Evolutionary conservation across 768 basidiomycete genomes (phyloP).

Genomic region (Trametes cingulata): DNA sequence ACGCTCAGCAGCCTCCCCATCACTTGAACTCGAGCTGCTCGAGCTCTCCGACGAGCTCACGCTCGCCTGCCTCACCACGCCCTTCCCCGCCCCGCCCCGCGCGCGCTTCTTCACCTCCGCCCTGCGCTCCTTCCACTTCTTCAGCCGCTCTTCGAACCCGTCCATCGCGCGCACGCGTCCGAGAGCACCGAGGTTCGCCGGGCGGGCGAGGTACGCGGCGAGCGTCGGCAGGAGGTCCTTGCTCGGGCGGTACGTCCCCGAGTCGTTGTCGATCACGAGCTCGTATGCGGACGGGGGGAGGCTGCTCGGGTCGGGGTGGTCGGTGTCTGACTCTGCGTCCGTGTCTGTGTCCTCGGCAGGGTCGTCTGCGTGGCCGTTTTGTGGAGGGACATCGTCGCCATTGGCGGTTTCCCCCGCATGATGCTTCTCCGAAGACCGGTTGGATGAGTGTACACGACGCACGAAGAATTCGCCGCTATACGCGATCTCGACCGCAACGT

Average conservation of each 20-base stretch:
- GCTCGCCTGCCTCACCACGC: constrained; percentile 15
- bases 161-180: constrained; percentile 39
- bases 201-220: constrained; percentile 36
- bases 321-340: not conserved
- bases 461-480: constrained; percentile 46
- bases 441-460: constrained; percentile 25
- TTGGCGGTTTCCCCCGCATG: not conserved
- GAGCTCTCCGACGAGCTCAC: constrained; percentile 13
- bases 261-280: constrained; percentile 50
- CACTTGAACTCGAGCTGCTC: constrained; percentile 18
- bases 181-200: constrained; percentile 39
- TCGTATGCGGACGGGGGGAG: constrained; percentile 36
- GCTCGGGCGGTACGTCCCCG: constrained; percentile 47
- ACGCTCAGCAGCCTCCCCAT: constrained; percentile 11
- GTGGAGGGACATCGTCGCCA: constrained; percentile 6
- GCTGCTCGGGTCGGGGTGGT: constrained; percentile 30
- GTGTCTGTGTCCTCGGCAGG: constrained; percentile 9
- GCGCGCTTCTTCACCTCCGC: constrained; percentile 32
- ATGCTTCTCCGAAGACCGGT: not conserved
- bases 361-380: not conserved
- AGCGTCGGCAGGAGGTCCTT: constrained; percentile 40
- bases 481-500: constrained; percentile 44
- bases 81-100: constrained; percentile 10
- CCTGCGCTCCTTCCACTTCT: constrained; percentile 36
- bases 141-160: constrained; percentile 41